phyloP scores from a whole-genome alignment of 2,329 filamentous ascomycete species.

The Fusarium tanahbumbuense region DNA sequence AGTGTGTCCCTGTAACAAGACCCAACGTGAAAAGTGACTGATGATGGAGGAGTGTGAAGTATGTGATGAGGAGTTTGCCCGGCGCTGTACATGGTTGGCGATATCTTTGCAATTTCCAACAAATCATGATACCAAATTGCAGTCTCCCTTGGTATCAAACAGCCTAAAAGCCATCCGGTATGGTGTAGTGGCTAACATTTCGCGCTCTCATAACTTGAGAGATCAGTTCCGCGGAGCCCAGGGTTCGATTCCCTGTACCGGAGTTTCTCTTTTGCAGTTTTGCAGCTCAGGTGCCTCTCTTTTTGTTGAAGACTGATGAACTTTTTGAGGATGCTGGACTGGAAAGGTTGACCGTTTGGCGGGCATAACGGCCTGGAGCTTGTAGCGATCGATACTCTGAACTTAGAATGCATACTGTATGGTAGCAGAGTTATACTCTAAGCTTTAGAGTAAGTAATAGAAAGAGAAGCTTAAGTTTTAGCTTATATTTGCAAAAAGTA shows the following conservation, averaged over 20 bases:
- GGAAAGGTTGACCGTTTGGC: background rate
- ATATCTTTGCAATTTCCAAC: slow-evolving; percentile 12
- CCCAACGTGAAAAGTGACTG: background rate
- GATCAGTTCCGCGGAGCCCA: slow-evolving; percentile 40
- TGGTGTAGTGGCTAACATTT: slow-evolving; percentile 51
- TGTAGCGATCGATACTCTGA: background rate
- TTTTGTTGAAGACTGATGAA: background rate
- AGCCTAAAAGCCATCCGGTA: slow-evolving; percentile 38
- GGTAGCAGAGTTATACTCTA: background rate
- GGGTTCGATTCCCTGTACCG: slow-evolving; percentile 46
- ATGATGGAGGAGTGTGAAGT: background rate
- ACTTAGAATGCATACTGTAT: background rate
- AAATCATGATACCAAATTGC: no score
- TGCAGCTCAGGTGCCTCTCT: background rate
- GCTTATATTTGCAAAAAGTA: background rate
- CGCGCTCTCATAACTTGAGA: slow-evolving; percentile 46
- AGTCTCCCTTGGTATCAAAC: no score
- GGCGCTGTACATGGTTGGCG: background rate
- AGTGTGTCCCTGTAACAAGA: slow-evolving; percentile 15
- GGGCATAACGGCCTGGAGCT: background rate
- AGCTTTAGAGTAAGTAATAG: background rate
- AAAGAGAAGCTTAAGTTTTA: background rate
- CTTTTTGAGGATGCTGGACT: background rate
- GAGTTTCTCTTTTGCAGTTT: slow-evolving; percentile 16
- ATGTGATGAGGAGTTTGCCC: background rate